Percentiles rank a stretch among this genome's conserved stretches.
Evolutionary conservation across 75 land plant genomes (phyloP).

Genomic region (Larix kaempferi): DNA sequence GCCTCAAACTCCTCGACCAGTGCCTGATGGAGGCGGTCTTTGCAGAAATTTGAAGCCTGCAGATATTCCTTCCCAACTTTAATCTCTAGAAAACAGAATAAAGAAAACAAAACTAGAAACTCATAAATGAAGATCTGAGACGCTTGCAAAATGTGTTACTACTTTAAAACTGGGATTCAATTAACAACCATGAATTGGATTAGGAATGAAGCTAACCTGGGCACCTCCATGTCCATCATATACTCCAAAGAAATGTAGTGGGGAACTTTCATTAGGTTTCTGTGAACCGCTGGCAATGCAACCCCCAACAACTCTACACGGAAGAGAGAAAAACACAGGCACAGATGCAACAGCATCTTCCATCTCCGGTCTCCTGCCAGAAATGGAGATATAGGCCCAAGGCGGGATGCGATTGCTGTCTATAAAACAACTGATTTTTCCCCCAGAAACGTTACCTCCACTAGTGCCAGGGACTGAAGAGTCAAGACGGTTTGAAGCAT

Average conservation of each 20-base stretch:
- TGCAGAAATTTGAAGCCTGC: constrained; percentile 87
- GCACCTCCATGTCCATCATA: constrained; percentile 94
- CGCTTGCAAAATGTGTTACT: background rate
- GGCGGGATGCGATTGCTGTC: constrained; percentile 42
- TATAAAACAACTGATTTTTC: constrained; percentile 24
- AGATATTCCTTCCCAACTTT: constrained; percentile 2
- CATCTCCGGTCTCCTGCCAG: constrained; percentile 87
- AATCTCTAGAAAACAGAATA: background rate
- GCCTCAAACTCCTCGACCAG: constrained; percentile 65
- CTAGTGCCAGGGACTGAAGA: background rate
- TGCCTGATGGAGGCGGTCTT: constrained; percentile 68
- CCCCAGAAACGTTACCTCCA: background rate
- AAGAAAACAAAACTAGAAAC: background rate
- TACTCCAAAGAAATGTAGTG: constrained; percentile 83
- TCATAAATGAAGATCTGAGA: background rate
- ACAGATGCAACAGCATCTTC: constrained; percentile 62
- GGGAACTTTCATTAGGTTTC: constrained; percentile 12
- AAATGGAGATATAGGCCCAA: constrained; percentile 53
- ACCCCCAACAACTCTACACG: constrained; percentile 38
- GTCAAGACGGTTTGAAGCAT: constrained; percentile 1
- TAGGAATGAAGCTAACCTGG: constrained; percentile 46
- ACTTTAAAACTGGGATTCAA: constrained; percentile 1
- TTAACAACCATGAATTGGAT: constrained; percentile 5
- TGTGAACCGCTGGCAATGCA: constrained; percentile 26
- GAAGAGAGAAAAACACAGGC: constrained; percentile 44